phyloP scores from a whole-genome alignment of 495 filamentous ascomycete genomes.

The Penicillium tannophilum region DNA sequence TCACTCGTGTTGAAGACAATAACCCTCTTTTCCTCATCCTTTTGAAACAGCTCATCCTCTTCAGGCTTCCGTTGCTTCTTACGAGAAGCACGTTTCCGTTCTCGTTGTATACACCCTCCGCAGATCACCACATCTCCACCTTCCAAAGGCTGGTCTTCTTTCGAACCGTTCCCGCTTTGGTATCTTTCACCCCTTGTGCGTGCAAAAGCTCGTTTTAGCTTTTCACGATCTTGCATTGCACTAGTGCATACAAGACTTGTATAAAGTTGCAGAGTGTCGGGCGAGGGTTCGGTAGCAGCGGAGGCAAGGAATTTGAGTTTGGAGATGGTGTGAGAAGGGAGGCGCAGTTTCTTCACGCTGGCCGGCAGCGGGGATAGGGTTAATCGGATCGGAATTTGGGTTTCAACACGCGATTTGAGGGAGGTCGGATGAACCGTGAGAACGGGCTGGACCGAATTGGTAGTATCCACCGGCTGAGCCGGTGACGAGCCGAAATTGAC shows the following conservation, averaged over 20 bases:
- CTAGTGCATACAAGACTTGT: conserved; percentile 86
- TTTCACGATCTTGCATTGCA: conserved; percentile 77
- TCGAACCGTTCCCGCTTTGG: conserved; percentile 32
- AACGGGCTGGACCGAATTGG: conserved; percentile 35
- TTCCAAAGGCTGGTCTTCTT: conserved; percentile 72
- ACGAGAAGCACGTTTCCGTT: conserved; percentile 83
- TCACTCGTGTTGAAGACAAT: conserved; percentile 95
- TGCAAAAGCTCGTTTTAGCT: conserved; percentile 63
- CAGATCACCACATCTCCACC: conserved; percentile 89
- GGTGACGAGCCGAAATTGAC: conserved; percentile 41
- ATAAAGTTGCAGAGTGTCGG: conserved; percentile 78
- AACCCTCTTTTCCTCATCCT: conserved; percentile 75
- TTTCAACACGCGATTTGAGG: conserved; percentile 89
- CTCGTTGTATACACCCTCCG: conserved; percentile 75
- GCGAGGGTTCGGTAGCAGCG: conserved; percentile 55
- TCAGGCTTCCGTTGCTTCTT: conserved; percentile 87
- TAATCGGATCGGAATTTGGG: conserved; percentile 83
- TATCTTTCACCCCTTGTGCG: conserved; percentile 58
- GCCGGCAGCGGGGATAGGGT: conserved; percentile 70
- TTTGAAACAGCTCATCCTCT: conserved; percentile 77
- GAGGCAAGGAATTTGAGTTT: conserved; percentile 85
- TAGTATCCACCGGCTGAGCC: conserved; percentile 28
- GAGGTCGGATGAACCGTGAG: conserved; percentile 66
- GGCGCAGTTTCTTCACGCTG: conserved; percentile 75
- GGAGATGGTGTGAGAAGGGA: conserved; percentile 85